Base-by-base conservation (phyloP, 2,329 filamentous ascomycete species). In the Colletotrichum endophyticum region DNA sequence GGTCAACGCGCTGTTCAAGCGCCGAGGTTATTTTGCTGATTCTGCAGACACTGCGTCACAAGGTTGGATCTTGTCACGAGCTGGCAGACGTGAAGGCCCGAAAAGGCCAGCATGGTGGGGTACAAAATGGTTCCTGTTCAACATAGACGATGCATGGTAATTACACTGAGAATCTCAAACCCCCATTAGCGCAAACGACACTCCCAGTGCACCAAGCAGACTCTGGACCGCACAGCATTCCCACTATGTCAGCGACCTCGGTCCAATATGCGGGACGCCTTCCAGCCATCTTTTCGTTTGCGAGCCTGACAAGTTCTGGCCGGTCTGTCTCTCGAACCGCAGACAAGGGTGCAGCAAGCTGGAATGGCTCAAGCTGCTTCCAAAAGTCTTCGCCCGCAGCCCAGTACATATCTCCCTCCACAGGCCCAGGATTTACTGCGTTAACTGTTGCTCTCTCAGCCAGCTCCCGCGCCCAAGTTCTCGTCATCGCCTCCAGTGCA, bases 381-480 rank as follows among this genome's bases (percentile, higher is more conserved):
- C 59, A 62, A 27, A 62, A 62, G n/a, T 32, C 59, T 32, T 62
- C 59, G n/a, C 59, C 59, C 15, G 59, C 59, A 12, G 59, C 59
- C 25, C 59, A 32, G 79, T 91, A 91, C 89, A 90, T 89, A 72
- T 87, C 86, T 8, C 87, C 87, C 81, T 87, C 86, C 9, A 90
- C 89, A 5, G 89, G 89, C 1, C 90, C 90, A 6, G 90, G 90
- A 82, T 91, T 91, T 76, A 91, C 84, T 66, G 89, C 86, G 80
- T 91, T 91, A 77, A 91, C 89, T 7, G 90, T 91, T 63, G 86
- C 86, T 66, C 86, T 83, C 80, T 88, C 86, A 22, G 87, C 84
- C 32, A 92, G 85, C 84, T 92, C 90, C 70, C 89, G 87, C n/a
- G 89, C 87, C 90, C 90, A 91, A 4, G 88, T 90, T 64, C 90